Evolutionary conservation across 805 yeast species (phyloP), one percentile per base, ranked within the genome.

Genomic region (Candida ulmi): DNA sequence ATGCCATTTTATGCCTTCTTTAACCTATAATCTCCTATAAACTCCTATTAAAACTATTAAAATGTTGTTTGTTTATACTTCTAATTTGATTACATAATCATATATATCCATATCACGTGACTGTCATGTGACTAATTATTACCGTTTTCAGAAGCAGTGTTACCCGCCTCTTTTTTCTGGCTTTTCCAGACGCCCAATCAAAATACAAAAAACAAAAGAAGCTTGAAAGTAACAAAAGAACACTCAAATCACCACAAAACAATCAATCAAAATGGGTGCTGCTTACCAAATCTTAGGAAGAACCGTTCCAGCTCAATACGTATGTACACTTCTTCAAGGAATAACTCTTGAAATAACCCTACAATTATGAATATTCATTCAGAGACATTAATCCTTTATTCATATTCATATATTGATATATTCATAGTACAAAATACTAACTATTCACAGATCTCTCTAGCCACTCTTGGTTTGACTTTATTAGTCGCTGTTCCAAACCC

Each of bases 251-350:
- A 9, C 9, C 24, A 21, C 9, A 21, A 21, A 28, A 26, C 15
- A 5, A 12, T n/a, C n/a, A 12, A 6, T 33, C 34, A 44, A 60
- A 61, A 88, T 88, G 95, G 95, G 84, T 66, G 78, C 84, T 57
- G 84, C 88, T 60, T 90, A 90, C 74, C 71, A 71, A 45, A 83
- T 90, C 54, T 70, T 88, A 57, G 98, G 98, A 45, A 87, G 74
- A 70, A 66, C 85, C 48, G 79, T 88, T 57, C 88, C 79, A 56
- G 78, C 97, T 45, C 91, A 88, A 68, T 83, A 78, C 50, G 78
- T 73, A 66, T 28, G 76, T 68, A 11, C 17, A 5, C 24, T 21
- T 21, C n/a, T n/a, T n/a, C n/a, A n/a, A n/a, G n/a, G n/a, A n/a
- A n/a, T n/a, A n/a, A n/a, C n/a, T n/a, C n/a, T n/a, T n/a, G n/a